Conservation (phyloP, 2,329 filamentous ascomycete genomes). For the Ascocoryne sarcoides region DNA sequence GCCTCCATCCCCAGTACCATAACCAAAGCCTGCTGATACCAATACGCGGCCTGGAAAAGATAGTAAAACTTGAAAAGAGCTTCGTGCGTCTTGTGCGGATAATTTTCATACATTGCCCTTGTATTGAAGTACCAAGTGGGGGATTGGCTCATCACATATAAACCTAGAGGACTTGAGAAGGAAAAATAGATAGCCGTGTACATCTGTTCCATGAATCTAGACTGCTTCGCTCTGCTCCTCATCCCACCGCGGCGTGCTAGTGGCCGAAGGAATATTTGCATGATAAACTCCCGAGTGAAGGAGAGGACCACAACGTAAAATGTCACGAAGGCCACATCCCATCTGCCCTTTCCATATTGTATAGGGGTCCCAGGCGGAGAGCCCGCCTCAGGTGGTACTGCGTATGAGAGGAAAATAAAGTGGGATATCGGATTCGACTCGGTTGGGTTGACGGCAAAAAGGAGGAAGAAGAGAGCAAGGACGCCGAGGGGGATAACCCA, state of each 20-base stretch:
- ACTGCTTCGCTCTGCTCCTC: constrained; percentile 65
- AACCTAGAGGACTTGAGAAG: constrained; percentile 69
- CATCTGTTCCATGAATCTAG: constrained; percentile 89
- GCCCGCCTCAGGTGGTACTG: constrained; percentile 41
- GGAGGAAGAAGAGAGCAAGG: constrained; percentile 50
- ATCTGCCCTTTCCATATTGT: constrained; percentile 85
- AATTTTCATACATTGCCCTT: constrained; percentile 77
- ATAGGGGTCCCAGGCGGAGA: constrained; percentile 35
- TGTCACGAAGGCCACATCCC: constrained; percentile 75
- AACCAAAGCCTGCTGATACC: constrained; percentile 92
- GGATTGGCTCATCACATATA: constrained; percentile 87
- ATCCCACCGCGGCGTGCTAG: constrained; percentile 64
- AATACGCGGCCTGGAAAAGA: constrained; percentile 86
- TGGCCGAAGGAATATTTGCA: constrained; percentile 80
- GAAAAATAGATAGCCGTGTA: constrained; percentile 90
- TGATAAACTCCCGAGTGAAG: constrained; percentile 90
- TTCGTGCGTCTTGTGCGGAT: constrained; percentile 75
- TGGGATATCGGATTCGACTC: constrained; percentile 68
- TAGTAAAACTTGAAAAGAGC: constrained; percentile 89
- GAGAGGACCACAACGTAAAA: constrained; percentile 87
- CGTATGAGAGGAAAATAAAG: constrained; percentile 87
- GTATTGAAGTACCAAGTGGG: constrained; percentile 96
- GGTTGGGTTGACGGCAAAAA: constrained; percentile 68
- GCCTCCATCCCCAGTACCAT: constrained; percentile 81
- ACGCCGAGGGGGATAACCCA: constrained; percentile 61